These are phyloP conservation scores for Bolboschoenus planiculmis DNA, from an alignment of 176 grass and related monocot genomes.

Conservation along the genomic window DNA sequence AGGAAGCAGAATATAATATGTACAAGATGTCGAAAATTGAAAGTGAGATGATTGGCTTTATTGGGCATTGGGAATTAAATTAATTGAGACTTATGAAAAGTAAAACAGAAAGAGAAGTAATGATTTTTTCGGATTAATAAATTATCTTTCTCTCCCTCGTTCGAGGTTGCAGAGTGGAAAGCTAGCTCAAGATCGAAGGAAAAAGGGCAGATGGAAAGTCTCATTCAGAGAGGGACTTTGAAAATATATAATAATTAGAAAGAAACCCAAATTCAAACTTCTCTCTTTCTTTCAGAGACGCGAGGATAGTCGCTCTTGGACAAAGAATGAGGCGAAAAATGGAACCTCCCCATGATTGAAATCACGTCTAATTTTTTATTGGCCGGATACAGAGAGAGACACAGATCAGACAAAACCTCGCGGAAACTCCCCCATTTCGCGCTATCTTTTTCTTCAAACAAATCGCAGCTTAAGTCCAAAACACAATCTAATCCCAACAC, in stretches of 20 bases:
- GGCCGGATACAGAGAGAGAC: neutral
- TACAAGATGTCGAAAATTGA: neutral
- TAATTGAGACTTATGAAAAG: conserved; percentile 14
- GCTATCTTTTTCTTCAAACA: neutral
- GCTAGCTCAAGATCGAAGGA: conserved; percentile 25
- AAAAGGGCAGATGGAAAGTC: conserved; percentile 27
- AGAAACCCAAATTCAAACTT: conserved; percentile 5
- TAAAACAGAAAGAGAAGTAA: conserved; percentile 17
- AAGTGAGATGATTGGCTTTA: conserved; percentile 3
- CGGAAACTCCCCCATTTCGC: neutral
- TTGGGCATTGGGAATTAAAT: neutral
- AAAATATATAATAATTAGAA: neutral
- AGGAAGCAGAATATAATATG: conserved; percentile 1
- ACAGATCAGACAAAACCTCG: conserved; percentile 25
- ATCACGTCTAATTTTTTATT: neutral
- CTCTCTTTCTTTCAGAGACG: neutral
- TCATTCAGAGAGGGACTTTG: conserved; percentile 27
- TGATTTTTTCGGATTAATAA: conserved; percentile 21
- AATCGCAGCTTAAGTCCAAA: neutral
- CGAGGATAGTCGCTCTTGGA: neutral
- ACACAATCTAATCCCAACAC: neutral
- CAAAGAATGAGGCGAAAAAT: conserved; percentile 2
- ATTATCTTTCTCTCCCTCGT: conserved; percentile 25
- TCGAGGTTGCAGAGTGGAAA: conserved; percentile 42
- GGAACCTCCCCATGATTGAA: neutral